phyloP scores from a whole-genome alignment of 495 filamentous ascomycete genomes.

The Paragyromitra xinjiangensis region DNA sequence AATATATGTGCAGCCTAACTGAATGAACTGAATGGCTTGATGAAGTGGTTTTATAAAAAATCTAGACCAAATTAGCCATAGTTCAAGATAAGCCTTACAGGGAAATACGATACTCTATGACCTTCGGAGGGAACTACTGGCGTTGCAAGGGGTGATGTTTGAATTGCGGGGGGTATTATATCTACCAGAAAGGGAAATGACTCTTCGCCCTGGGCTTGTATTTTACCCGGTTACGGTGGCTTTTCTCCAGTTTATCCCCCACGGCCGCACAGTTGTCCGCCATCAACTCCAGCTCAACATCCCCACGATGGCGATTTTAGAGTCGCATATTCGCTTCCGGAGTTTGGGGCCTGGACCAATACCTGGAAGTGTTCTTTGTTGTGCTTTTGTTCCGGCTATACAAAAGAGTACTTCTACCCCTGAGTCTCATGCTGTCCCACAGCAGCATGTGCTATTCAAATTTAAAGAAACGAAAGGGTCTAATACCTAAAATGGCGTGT shows the following conservation, averaged over 20 bases:
- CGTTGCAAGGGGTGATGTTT: not conserved
- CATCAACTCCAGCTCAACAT: not conserved
- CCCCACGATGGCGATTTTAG: not conserved
- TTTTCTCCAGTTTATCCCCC: not conserved
- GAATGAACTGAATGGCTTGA: too few relatives aligned
- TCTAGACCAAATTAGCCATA: not conserved
- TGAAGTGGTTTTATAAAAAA: not conserved
- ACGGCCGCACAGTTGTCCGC: not conserved
- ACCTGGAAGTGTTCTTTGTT: not conserved
- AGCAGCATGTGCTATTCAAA: not conserved
- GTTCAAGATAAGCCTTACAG: not conserved
- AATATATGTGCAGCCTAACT: not conserved
- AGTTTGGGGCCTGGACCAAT: not conserved
- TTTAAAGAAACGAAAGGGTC: not conserved
- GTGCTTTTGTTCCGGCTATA: not conserved
- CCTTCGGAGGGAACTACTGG: not conserved
- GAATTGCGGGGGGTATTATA: not conserved
- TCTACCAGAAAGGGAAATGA: slow-evolving; percentile 11
- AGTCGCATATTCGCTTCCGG: not conserved
- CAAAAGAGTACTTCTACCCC: not conserved
- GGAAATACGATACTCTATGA: too few relatives aligned
- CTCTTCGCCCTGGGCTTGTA: not conserved
- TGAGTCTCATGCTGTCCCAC: not conserved
- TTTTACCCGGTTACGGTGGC: slow-evolving; percentile 1
- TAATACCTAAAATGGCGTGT: not conserved